Evolutionary conservation across 768 basidiomycete species (phyloP), one percentile per base, ranked within the genome.

Genomic region (Cubamyces lactineus): DNA sequence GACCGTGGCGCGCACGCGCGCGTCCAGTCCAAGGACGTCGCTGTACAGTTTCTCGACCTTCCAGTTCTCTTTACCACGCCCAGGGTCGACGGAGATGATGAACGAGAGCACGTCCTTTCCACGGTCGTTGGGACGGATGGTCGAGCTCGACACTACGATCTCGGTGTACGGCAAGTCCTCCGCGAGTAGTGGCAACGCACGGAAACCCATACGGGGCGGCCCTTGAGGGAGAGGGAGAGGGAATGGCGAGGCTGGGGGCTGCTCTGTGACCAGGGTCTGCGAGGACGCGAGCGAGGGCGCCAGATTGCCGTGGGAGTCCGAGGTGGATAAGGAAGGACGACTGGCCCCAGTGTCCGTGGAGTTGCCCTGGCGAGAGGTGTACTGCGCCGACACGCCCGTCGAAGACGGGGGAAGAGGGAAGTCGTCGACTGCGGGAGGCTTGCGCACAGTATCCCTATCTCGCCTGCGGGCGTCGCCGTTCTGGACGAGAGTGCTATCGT

Each of bases 31-130:
- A n/a, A 96, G 77, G 21, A 98, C 91, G 66, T 98, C 96, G 50
- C 88, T 91, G 75, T 94, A 97, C 76, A 93, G 79, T 77, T 99
- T 99, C 76, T 97, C 94, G 15, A 99, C 84, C 70, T 82, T 89
- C 84, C 92, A 93, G 0, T 82, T 75, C 19, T 87, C 86, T 69
- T 92, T 92, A 17, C 84, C 84, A 60, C 82, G 79, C 3, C 86
- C 85, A 11, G 90, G 89, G 64, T 86, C 80, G 28, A 98, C 88
- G 51, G 77, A 76, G 53, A 98, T 84, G 63, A 94, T 79, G 74
- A 98, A 98, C 8, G 89, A 93, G 43, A 98, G 77, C 2, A 96
- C 92, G 68, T 98, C 96, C 73, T 94, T 94, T 53, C 94, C 92
- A 53, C 88, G 83, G 62, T 96, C 92, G 69, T 96, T 98, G 5